Evolutionary conservation across 106 monocot genomes (phyloP).

Genomic region (Platanthera guangdongensis): DNA sequence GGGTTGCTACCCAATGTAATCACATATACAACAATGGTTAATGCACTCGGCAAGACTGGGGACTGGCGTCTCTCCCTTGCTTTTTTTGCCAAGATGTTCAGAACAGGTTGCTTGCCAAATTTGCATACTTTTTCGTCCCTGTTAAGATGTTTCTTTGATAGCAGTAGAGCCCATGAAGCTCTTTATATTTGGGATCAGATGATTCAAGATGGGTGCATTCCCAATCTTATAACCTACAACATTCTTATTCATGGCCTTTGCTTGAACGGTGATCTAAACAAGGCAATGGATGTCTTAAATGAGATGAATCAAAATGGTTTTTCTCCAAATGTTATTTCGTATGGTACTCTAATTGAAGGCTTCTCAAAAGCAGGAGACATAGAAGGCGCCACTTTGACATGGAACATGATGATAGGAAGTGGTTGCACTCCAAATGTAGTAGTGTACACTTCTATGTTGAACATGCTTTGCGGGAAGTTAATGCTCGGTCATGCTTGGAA

Average conservation of each 20-base stretch:
- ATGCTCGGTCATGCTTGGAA: constrained; percentile 63
- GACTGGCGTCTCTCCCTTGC: constrained; percentile 43
- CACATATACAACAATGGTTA: constrained; percentile 71
- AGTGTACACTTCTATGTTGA: constrained; percentile 73
- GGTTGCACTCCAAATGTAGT: constrained; percentile 77
- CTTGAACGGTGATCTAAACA: constrained; percentile 28
- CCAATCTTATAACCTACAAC: constrained; percentile 72
- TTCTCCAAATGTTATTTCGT: constrained; percentile 64
- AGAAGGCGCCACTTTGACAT: constrained; percentile 36
- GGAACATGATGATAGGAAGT: constrained; percentile 65
- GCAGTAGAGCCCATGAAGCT: constrained; percentile 47
- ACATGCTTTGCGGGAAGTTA: constrained; percentile 44
- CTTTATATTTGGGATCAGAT: constrained; percentile 50
- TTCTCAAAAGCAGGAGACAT: constrained; percentile 67
- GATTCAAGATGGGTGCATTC: constrained; percentile 33
- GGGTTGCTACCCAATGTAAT: constrained; percentile 59
- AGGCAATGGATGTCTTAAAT: constrained; percentile 33
- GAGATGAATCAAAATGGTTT: constrained; percentile 40
- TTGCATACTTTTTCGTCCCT: constrained; percentile 46
- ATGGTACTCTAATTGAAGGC: constrained; percentile 56
- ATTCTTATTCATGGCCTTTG: constrained; percentile 77
- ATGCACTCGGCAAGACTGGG: constrained; percentile 42
- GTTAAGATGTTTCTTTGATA: constrained; percentile 52
- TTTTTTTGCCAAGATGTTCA: constrained; percentile 50
- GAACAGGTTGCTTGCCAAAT: constrained; percentile 57